phyloP scores from a whole-genome alignment of 345 rosid species.

The Aquilaria yunnanensis region DNA sequence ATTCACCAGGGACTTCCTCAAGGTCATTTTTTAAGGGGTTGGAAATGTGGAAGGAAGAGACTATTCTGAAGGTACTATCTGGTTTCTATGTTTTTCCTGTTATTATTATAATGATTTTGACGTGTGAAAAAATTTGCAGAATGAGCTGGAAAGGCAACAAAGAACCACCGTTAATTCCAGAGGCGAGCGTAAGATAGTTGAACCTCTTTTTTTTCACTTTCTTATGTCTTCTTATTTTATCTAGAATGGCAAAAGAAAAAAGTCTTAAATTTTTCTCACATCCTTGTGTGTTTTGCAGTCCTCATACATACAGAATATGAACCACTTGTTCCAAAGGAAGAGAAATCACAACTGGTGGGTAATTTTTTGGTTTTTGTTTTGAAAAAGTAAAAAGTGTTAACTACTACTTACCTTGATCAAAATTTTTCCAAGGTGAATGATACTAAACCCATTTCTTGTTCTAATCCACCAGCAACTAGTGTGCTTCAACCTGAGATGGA shows the following conservation, averaged over 20 bases:
- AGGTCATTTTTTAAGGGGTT: conserved; percentile 74
- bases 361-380: not conserved
- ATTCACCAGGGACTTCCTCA: conserved; percentile 57
- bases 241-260: not conserved
- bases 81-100: not conserved
- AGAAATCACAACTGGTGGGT: conserved; percentile 58
- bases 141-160: conserved; percentile 45
- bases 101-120: not conserved
- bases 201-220: not conserved
- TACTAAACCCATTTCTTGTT: not conserved
- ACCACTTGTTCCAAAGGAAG: conserved; percentile 61
- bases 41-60: conserved; percentile 93
- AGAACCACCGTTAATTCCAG: conserved; percentile 43
- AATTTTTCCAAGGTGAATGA: not conserved
- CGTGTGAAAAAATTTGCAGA: conserved; percentile 35
- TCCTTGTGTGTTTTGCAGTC: conserved; percentile 33
- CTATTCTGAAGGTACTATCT: conserved; percentile 50
- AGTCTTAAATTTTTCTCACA: not conserved
- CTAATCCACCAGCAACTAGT: conserved; percentile 46
- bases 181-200: conserved; percentile 63
- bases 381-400: too few relatives aligned
- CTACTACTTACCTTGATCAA: too few relatives aligned
- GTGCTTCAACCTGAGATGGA: conserved; percentile 67
- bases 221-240: not conserved
- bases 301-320: conserved; percentile 71